phyloP scores from a whole-genome alignment of 208 protist species.

The Leishmania gerbilli region DNA sequence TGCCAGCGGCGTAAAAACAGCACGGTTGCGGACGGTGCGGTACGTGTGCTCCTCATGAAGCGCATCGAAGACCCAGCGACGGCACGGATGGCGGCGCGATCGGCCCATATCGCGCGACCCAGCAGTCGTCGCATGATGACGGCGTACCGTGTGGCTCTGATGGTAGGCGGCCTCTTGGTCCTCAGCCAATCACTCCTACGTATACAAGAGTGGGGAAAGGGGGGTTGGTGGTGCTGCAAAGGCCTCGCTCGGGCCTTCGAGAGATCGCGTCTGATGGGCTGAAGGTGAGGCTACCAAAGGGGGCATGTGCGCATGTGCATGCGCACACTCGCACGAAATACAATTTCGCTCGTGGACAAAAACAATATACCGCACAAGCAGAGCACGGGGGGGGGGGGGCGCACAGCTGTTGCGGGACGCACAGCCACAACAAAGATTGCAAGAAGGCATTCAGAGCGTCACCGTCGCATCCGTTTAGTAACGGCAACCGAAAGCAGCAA shows the following conservation, averaged over 20 bases:
- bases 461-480: background rate
- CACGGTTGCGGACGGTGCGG: background rate
- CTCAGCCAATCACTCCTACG: background rate
- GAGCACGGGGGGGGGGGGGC: background rate
- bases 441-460: background rate
- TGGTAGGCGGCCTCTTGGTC: background rate
- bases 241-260: background rate
- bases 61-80: background rate
- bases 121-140: constrained; percentile 24
- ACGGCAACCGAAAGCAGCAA: background rate
- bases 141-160: background rate
- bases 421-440: background rate
- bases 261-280: too few relatives aligned
- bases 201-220: background rate
- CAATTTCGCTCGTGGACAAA: background rate
- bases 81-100: background rate
- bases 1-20: constrained; percentile 12
- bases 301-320: background rate
- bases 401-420: background rate
- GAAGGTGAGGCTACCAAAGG: background rate
- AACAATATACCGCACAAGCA: background rate
- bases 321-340: background rate
- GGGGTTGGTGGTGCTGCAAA: background rate
- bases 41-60: background rate
- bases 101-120: background rate